These are phyloP conservation scores for Pistacia integerrima DNA, from an alignment of 345 rosid species.

Conservation along the genomic window DNA sequence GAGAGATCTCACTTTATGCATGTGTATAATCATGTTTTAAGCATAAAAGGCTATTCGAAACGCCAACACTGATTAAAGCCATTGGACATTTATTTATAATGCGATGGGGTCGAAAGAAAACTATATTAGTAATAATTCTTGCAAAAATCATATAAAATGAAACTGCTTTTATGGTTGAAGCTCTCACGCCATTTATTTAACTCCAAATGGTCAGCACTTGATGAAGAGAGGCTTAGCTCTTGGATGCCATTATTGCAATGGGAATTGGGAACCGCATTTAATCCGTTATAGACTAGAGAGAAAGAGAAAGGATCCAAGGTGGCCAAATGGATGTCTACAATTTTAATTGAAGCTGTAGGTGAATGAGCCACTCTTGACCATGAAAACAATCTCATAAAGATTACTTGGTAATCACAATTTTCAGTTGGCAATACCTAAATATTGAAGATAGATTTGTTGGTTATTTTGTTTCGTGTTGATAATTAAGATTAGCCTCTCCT, in stretches of 20 bases:
- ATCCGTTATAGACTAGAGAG: not conserved
- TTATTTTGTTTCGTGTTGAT: too few species aligned
- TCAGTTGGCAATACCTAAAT: too few species aligned
- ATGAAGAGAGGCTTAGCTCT: not conserved
- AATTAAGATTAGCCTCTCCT: too few species aligned
- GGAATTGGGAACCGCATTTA: not conserved
- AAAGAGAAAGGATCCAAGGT: not conserved
- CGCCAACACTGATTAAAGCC: not conserved
- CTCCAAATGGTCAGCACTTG: not conserved
- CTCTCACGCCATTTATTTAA: too few species aligned
- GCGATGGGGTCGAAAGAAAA: too few species aligned
- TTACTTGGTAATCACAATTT: too few species aligned
- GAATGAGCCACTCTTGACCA: too few species aligned
- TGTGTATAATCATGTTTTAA: not conserved
- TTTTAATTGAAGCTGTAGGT: too few species aligned
- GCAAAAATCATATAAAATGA: not conserved
- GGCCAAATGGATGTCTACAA: not conserved
- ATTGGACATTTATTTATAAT: not conserved
- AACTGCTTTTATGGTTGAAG: not conserved
- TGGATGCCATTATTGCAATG: constrained; percentile 4
- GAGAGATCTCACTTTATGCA: not conserved
- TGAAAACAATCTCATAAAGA: too few species aligned
- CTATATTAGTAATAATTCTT: too few species aligned
- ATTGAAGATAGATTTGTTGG: too few species aligned
- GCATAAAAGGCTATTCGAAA: not conserved